phyloP scores from a whole-genome alignment of 2,329 filamentous ascomycete species.

The Colletotrichum salicis region DNA sequence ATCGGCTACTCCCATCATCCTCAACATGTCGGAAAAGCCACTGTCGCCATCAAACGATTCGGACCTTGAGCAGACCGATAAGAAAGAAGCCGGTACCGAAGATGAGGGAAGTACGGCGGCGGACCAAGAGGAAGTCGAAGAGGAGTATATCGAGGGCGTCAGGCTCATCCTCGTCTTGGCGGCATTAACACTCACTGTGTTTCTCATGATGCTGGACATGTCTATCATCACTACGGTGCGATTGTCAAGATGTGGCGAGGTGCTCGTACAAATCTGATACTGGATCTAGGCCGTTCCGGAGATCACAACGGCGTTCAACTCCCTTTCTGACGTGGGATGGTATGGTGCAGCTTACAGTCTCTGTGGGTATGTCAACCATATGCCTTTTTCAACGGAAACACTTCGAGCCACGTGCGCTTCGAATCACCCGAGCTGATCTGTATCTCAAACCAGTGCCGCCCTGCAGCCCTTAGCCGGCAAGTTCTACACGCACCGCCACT shows the following conservation, averaged over 20 bases:
- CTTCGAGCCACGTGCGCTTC: background rate
- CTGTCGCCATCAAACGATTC: background rate
- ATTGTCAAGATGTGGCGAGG: background rate
- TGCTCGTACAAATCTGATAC: constrained; percentile 9
- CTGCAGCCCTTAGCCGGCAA: constrained; percentile 64
- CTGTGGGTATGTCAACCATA: constrained; percentile 46
- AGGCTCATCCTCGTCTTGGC: constrained; percentile 48
- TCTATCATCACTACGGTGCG: constrained; percentile 63
- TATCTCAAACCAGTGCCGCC: constrained; percentile 49
- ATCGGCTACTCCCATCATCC: background rate
- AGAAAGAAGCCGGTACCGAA: background rate
- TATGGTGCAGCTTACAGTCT: constrained; percentile 63
- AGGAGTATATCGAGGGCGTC: constrained; percentile 43
- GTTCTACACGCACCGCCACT: constrained; percentile 56
- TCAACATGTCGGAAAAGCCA: background rate
- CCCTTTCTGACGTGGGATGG: constrained; percentile 65
- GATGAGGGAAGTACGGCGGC: background rate
- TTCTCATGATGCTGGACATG: constrained; percentile 61
- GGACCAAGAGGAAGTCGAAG: background rate
- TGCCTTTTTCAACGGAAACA: background rate
- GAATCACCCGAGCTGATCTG: background rate
- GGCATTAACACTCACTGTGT: constrained; percentile 54
- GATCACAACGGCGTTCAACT: constrained; percentile 62
- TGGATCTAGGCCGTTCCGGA: constrained; percentile 53
- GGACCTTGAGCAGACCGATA: background rate